Evolutionary conservation across 805 yeast species (phyloP).

Genomic region (Starmerella powellii): DNA sequence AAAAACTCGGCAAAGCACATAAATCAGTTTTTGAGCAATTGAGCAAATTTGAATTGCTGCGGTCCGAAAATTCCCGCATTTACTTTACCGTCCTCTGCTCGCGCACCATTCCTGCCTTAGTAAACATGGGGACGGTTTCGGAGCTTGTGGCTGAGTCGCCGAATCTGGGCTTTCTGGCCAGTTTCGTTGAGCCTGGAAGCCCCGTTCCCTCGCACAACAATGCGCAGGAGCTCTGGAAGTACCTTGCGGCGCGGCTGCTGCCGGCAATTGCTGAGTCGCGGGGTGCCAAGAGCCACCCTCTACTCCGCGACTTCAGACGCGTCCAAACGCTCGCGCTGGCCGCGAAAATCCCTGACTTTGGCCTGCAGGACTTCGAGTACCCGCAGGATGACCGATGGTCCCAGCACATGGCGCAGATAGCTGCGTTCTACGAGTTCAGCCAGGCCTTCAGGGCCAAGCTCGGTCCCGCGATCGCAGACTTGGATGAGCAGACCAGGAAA

Average conservation of each 20-base stretch:
- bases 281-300: not conserved
- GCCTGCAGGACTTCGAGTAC: slow-evolving; percentile 1
- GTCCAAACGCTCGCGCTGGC: slow-evolving; percentile 6
- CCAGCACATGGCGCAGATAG: slow-evolving; percentile 2
- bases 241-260: not conserved
- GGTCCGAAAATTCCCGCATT: too few relatives aligned
- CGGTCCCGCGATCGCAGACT: not conserved
- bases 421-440: slow-evolving; percentile 4
- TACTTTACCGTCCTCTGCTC: too few relatives aligned
- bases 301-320: not conserved
- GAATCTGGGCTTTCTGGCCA: not conserved
- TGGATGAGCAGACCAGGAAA: not conserved
- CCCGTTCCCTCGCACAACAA: slow-evolving; percentile 2
- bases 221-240: not conserved
- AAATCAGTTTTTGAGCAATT: too few relatives aligned
- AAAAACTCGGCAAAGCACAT: too few relatives aligned
- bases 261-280: not conserved
- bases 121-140: not conserved
- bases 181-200: not conserved
- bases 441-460: not conserved
- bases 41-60: too few relatives aligned
- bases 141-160: slow-evolving; percentile 1
- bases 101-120: too few relatives aligned
- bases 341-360: slow-evolving; percentile 7
- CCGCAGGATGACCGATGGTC: slow-evolving; percentile 5